Evolutionary conservation across 2,329 filamentous ascomycete species (phyloP).

Genomic region (Alternaria atra): DNA sequence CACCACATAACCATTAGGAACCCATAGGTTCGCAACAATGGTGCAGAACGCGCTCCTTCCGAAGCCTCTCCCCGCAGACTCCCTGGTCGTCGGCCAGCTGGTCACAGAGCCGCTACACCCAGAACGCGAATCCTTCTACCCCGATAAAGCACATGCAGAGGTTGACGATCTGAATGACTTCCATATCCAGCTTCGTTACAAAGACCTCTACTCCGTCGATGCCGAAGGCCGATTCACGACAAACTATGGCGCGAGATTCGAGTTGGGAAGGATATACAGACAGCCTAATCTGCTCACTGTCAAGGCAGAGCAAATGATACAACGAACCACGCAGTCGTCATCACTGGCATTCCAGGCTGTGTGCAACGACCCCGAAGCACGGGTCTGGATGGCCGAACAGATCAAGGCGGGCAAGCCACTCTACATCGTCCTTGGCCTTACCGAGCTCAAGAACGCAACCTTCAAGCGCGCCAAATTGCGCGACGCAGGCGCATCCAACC

Average conservation of each 20-base stretch:
- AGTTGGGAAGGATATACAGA: slow-evolving; percentile 48
- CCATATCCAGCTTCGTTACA: slow-evolving; percentile 52
- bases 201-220: slow-evolving; percentile 50
- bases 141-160: slow-evolving; percentile 41
- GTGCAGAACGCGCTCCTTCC: slow-evolving; percentile 49
- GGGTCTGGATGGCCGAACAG: slow-evolving; percentile 43
- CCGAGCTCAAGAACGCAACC: slow-evolving; percentile 49
- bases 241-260: slow-evolving; percentile 52
- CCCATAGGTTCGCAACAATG: slow-evolving; percentile 29
- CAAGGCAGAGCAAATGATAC: slow-evolving; percentile 50
- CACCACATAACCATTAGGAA: not conserved
- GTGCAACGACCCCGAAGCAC: slow-evolving; percentile 45
- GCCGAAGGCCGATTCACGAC: slow-evolving; percentile 49
- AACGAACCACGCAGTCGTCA: slow-evolving; percentile 43
- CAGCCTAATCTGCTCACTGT: slow-evolving; percentile 50
- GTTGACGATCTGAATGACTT: slow-evolving; percentile 52
- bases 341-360: slow-evolving; percentile 43
- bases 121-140: slow-evolving; percentile 49
- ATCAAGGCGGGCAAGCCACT: slow-evolving; percentile 42
- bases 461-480: slow-evolving; percentile 50
- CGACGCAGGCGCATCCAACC: slow-evolving; percentile 47
- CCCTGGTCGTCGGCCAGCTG: slow-evolving; percentile 48
- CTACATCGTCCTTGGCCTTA: slow-evolving; percentile 49
- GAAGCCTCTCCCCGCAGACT: slow-evolving; percentile 46
- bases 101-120: slow-evolving; percentile 49